Evolutionary conservation across 805 yeast genomes (phyloP).

Genomic region (Zygoascus tannicola): DNA sequence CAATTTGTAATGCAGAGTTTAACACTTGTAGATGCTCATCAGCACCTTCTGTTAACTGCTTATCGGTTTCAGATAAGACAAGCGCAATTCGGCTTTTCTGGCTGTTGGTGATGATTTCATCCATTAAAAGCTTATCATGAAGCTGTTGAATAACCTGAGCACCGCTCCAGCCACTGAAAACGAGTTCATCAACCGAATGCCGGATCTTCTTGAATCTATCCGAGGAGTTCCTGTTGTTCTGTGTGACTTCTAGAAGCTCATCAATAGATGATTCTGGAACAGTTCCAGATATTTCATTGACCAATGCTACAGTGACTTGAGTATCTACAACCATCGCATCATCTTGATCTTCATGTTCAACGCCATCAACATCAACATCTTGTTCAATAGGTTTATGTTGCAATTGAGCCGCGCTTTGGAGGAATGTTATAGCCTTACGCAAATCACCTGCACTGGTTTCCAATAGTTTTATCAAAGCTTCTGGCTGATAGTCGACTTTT

Average conservation of each 20-base stretch:
- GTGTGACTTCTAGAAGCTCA: constrained; percentile 33
- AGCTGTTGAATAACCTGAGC: constrained; percentile 61
- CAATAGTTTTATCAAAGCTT: constrained; percentile 56
- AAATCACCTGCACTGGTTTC: constrained; percentile 81
- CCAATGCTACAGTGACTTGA: constrained; percentile 36
- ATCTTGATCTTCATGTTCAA: constrained; percentile 21
- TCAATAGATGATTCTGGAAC: constrained; percentile 45
- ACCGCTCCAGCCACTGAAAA: constrained; percentile 70
- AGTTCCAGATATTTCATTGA: constrained; percentile 70
- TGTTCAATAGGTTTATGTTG: constrained; percentile 34
- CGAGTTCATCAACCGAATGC: constrained; percentile 39
- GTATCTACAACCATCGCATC: constrained; percentile 27
- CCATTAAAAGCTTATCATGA: constrained; percentile 55
- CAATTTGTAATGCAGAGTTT: constrained; percentile 49
- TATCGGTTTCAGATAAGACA: constrained; percentile 65
- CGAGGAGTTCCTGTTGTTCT: constrained; percentile 19
- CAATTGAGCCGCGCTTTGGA: constrained; percentile 73
- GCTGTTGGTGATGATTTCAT: constrained; percentile 38
- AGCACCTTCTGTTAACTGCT: constrained; percentile 69
- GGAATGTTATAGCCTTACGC: constrained; percentile 81
- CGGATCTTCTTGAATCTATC: constrained; percentile 22
- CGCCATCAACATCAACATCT: constrained; percentile 15
- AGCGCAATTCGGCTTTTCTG: constrained; percentile 60
- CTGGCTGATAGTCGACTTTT: constrained; percentile 33
- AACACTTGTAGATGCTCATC: constrained; percentile 80